Base-by-base conservation (phyloP, 2,329 filamentous ascomycete species). In the Sclerotinia glacialis region DNA sequence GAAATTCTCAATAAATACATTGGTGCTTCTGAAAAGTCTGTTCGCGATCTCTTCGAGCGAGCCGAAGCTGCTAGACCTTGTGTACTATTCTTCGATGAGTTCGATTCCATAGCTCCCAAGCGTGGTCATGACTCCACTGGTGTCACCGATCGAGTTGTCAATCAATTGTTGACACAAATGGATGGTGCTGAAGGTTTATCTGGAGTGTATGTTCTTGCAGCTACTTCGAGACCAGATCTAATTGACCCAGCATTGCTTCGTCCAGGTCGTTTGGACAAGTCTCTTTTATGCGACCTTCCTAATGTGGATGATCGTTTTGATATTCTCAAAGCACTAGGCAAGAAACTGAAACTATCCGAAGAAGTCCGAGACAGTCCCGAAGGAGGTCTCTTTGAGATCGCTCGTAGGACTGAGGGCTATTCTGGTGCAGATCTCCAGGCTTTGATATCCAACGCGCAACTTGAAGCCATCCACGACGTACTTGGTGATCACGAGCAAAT, bases 1-100 rank as follows among this genome's bases (percentile, higher is more conserved):
- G 96, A 99, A 78, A 98, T 99, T 67, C 80, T 99, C 65, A 99
- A 99, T 83, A 99, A 99, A 79, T 99, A 99, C 78, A 99, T 99
- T 67, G 95, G 95, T 75, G 95, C 95, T 0, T 96, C 91, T 37
- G 95, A 99, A 75, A 99, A 99, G 82, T 93, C 89, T 68, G 93
- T 99, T 8, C 88, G 96, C 52, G 95, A 99, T 77, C 83, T 99
- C 1, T 99, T 99, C 74, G 94, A 97, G 76, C 87, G 95, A 52
- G 95, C 95, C 0, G 88, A 89, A 75, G 94, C 95, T 3, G 95
- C 95, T 5, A 88, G 90, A 68, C 96, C 96, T 0, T 98, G 95
- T 73, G 91, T 99, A 5, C 83, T 99, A 11, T 99, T 99, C 83
- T 99, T 99, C 76, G 95, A 99, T 76, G 95, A 99, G 77, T 99